A percentile compares a stretch with the other conserved stretches of the same genome.
Conservation (phyloP, 2,329 filamentous ascomycete species). For the Claviceps arundinis region DNA sequence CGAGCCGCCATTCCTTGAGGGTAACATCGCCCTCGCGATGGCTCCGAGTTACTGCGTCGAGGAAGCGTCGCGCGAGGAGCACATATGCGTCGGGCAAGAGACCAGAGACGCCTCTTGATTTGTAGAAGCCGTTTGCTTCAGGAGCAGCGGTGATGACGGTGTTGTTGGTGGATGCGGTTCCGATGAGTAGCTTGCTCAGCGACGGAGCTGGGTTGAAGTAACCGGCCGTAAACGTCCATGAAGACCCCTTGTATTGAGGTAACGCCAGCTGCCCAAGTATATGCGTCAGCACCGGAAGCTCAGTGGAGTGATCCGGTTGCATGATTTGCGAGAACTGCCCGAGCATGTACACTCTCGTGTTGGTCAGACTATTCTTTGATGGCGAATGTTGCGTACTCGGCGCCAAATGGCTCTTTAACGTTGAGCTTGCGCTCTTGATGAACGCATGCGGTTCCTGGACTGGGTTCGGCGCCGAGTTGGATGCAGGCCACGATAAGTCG, state of each 20-base stretch:
- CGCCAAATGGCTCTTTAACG: conserved; percentile 54
- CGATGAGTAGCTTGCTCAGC: conserved; percentile 66
- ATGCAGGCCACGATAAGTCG: conserved; percentile 56
- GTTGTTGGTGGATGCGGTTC: conserved; percentile 54
- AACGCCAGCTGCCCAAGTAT: conserved; percentile 56
- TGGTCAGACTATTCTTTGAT: conserved; percentile 17
- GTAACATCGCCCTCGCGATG: conserved; percentile 44
- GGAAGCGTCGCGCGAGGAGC: conserved; percentile 69
- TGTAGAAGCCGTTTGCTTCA: conserved; percentile 90
- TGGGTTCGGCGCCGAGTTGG: conserved; percentile 64
- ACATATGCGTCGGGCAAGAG: conserved; percentile 89
- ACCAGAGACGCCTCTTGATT: conserved; percentile 74
- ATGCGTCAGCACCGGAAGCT: conserved; percentile 67
- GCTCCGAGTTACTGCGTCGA: conserved; percentile 40
- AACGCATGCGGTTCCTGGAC: conserved; percentile 57
- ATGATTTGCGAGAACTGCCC: conserved; percentile 81
- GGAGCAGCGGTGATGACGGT: conserved; percentile 88
- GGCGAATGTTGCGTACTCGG: not conserved
- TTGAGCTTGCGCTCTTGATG: conserved; percentile 51
- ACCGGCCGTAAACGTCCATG: conserved; percentile 93
- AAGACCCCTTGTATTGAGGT: conserved; percentile 51
- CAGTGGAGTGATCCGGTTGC: conserved; percentile 68
- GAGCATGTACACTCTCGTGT: conserved; percentile 75
- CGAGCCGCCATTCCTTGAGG: conserved; percentile 78
- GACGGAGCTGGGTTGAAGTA: conserved; percentile 95